Evolutionary conservation across 345 rosid genomes (phyloP), one percentile per base, ranked within the genome.

Genomic region (Corchorus olitorius): DNA sequence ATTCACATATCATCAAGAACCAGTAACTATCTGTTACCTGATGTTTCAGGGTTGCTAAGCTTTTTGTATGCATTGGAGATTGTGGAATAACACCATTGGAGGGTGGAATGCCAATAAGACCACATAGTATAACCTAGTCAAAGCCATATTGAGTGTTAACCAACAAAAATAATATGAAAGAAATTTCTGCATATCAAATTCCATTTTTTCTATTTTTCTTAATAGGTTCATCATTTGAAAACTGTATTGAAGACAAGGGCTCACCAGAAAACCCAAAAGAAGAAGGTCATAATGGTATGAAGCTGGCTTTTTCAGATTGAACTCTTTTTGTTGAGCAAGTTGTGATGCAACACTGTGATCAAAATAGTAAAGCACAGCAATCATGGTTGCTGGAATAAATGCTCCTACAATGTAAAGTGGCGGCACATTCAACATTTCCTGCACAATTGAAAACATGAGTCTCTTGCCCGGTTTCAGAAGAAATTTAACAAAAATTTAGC

Each of bases 51-150:
- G 98, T 92, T 70, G 99, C 96, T 81, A 95, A 86, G 89, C 96
- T 89, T 74, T 95, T 95, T 9, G 99, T 95, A 76, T 95, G 99
- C 99, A 95, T 95, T 50, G 99, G 99, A 59, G 99, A 95, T 75
- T 95, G 98, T 11, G 99, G 99, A 73, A 95, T 93, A 70, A 95
- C 99, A 72, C 99, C 99, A 79, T 95, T 95, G 58, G 99, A 88
- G 64, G 99, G 98, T 37, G 99, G 99, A 70, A 95, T 90, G 80
- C 98, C 99, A 74, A 95, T 84, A 60, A 95, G 93, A 71, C 99
- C 99, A 41, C 99, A 93, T 67, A 95, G 56, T 61, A 95, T 86
- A 59, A 90, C 91, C 99, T 95, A 83, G 10, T 53, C 53, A 78
- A 55, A 43, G 56, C 20, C 43, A 19, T 16, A 66, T 58, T 22